Conservation (phyloP, 371 early-diverging fungal species). For the Nosema muscidifuracis region DNA sequence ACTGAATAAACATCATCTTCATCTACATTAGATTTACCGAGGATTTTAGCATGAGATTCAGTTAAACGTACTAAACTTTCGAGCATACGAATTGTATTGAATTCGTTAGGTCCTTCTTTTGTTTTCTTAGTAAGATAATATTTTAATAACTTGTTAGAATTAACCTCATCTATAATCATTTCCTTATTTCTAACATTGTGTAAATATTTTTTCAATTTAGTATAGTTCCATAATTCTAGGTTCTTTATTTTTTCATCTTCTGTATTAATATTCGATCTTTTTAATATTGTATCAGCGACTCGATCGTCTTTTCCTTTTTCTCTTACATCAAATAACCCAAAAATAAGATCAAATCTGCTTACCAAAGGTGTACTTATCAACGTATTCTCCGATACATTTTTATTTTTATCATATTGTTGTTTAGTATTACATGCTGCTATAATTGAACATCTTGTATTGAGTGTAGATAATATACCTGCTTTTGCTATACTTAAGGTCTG, state of each 20-base stretch:
- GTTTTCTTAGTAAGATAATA: conserved; percentile 56
- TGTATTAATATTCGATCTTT: neutral
- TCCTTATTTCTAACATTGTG: conserved; percentile 27
- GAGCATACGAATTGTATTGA: conserved; percentile 60
- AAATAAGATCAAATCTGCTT: conserved; percentile 62
- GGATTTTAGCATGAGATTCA: conserved; percentile 59
- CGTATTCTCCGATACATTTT: conserved; percentile 53
- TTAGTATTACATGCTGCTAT: conserved; percentile 52
- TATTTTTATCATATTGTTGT: conserved; percentile 40
- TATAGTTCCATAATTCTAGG: conserved; percentile 31
- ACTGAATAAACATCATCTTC: conserved; percentile 51
- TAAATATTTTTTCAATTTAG: conserved; percentile 34
- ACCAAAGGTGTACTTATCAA: conserved; percentile 58
- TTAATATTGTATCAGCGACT: conserved; percentile 38
- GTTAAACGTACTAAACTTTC: conserved; percentile 61
- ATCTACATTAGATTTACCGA: conserved; percentile 5
- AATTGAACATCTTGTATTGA: conserved; percentile 61
- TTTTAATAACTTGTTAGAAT: conserved; percentile 37
- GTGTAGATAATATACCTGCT: conserved; percentile 59
- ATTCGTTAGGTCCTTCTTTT: conserved; percentile 40
- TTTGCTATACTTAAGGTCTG: conserved; percentile 63
- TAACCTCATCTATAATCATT: conserved; percentile 22
- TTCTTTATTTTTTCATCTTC: neutral
- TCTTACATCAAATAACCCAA: conserved; percentile 50
- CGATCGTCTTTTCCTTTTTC: conserved; percentile 6